Evolutionary conservation across 2,329 filamentous ascomycete genomes (phyloP).

Genomic region (Fusarium foetens): DNA sequence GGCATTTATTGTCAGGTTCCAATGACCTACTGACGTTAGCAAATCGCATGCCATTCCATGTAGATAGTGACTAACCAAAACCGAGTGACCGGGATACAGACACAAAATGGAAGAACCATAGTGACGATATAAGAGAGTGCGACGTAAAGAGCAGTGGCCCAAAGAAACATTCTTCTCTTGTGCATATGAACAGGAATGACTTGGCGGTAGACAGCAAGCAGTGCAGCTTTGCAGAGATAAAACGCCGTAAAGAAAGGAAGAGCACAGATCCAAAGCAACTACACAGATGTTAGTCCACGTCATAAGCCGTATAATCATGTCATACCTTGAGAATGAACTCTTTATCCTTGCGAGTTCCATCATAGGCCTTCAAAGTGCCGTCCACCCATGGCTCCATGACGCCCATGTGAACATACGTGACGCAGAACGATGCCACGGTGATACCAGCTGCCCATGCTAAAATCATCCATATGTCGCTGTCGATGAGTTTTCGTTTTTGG

Average conservation of each 20-base stretch:
- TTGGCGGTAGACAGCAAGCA: slow-evolving; percentile 18
- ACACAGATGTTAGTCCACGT: rapidly evolving
- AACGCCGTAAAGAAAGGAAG: slow-evolving; percentile 25
- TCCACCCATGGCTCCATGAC: slow-evolving; percentile 9
- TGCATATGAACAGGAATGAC: slow-evolving; percentile 26
- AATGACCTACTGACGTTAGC: background rate
- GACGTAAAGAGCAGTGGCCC: slow-evolving; percentile 3
- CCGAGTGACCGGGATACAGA: slow-evolving; percentile 12
- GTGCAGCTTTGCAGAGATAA: slow-evolving; percentile 28
- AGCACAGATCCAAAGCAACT: slow-evolving; percentile 25
- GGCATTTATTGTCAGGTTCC: background rate
- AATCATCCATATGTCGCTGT: slow-evolving; percentile 25
- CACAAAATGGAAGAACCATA: background rate
- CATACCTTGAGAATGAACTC: background rate
- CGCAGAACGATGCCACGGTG: background rate
- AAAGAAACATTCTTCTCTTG: slow-evolving; percentile 19
- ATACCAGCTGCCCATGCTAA: slow-evolving; percentile 14
- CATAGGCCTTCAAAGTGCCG: background rate
- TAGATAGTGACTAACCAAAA: background rate
- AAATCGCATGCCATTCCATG: rapidly evolving
- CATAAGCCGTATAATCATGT: rapidly evolving
- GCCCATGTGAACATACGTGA: slow-evolving; percentile 3
- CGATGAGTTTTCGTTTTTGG: slow-evolving; percentile 16
- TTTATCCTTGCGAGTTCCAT: background rate
- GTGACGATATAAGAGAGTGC: background rate